Conservation (phyloP, 192 early-diverging fungal species). For the Rhizophagus sp. region DNA sequence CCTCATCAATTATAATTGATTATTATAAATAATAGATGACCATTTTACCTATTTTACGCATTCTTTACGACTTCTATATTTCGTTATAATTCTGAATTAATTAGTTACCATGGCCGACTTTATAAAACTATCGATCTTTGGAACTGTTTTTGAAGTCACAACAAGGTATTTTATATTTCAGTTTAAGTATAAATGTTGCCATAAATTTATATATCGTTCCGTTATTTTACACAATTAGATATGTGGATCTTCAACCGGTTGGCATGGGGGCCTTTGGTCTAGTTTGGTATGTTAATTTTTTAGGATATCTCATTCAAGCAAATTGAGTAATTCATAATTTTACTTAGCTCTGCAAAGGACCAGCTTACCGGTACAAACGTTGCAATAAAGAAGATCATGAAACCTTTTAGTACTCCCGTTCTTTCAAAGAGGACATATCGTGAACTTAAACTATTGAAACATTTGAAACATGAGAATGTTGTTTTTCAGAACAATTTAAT, state of each 20-base stretch:
- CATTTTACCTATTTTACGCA: too few species aligned
- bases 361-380: slow-evolving; percentile 79
- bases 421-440: slow-evolving; percentile 94
- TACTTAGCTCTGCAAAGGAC: slow-evolving; percentile 84
- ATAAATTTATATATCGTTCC: not conserved
- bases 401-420: slow-evolving; percentile 89
- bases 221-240: slow-evolving; percentile 47
- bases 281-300: slow-evolving; percentile 73
- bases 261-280: slow-evolving; percentile 98
- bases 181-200: not conserved
- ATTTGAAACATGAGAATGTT: slow-evolving; percentile 94
- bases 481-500: not conserved
- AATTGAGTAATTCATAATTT: not conserved
- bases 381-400: slow-evolving; percentile 97
- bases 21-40: too few species aligned
- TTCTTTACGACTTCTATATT: too few species aligned
- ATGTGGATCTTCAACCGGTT: slow-evolving; percentile 90
- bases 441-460: slow-evolving; percentile 91
- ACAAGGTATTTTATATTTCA: slow-evolving; percentile 47
- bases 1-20: too few species aligned
- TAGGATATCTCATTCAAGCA: not conserved
- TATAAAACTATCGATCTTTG: slow-evolving; percentile 77
- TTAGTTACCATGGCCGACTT: slow-evolving; percentile 42
- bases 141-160: slow-evolving; percentile 83
- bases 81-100: not conserved